Conservation (phyloP, 805 yeast genomes). For the Yueomyces sp. region DNA sequence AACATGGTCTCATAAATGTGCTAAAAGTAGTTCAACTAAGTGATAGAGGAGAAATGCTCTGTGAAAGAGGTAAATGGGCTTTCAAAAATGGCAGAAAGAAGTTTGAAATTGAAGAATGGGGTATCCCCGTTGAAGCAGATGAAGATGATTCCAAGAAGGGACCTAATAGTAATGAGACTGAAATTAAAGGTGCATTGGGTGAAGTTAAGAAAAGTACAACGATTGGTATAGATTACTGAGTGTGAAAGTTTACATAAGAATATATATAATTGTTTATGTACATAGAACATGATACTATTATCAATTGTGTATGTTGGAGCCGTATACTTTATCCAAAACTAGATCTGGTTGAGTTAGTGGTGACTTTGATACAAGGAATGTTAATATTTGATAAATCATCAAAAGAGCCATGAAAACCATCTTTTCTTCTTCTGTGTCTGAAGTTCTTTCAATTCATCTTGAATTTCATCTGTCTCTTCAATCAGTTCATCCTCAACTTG, state of each 20-base stretch:
- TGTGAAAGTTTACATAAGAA: too few species aligned
- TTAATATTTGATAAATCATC: not conserved
- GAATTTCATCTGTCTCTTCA: slow-evolving; percentile 9
- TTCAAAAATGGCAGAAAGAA: slow-evolving; percentile 72
- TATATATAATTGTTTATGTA: too few species aligned
- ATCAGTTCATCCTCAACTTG: slow-evolving; percentile 14
- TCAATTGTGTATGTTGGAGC: too few species aligned
- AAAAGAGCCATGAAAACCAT: not conserved
- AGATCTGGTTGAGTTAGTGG: too few species aligned
- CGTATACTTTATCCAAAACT: too few species aligned
- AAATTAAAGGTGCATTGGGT: too few species aligned
- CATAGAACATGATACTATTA: too few species aligned
- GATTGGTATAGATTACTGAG: too few species aligned
- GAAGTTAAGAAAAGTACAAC: too few species aligned
- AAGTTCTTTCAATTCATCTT: slow-evolving; percentile 7
- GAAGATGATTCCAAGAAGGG: slow-evolving; percentile 20
- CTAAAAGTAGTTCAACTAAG: slow-evolving; percentile 58
- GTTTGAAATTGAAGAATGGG: slow-evolving; percentile 87
- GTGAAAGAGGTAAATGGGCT: slow-evolving; percentile 63
- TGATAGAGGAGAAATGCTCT: slow-evolving; percentile 62
- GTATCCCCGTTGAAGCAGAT: slow-evolving; percentile 92
- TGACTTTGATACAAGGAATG: too few species aligned
- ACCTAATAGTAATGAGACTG: too few species aligned
- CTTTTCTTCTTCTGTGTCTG: not conserved
- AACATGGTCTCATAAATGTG: slow-evolving; percentile 77